Conservation (phyloP, 805 yeast genomes). For the Candida boleticola region DNA sequence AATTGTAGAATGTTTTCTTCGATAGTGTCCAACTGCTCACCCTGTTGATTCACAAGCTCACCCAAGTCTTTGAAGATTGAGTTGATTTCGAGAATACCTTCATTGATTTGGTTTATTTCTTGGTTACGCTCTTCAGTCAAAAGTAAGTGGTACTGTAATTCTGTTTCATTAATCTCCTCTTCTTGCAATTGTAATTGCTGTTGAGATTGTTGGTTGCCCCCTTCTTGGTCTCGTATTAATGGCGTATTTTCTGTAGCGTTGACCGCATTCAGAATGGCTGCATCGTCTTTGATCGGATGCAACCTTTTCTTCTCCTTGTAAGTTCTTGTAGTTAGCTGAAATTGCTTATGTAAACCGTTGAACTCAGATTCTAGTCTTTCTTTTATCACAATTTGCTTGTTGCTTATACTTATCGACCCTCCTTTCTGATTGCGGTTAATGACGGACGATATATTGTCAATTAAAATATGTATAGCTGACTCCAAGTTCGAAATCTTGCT, state of each 20-base stretch:
- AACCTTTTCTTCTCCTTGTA: constrained; percentile 49
- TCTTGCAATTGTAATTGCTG: constrained; percentile 28
- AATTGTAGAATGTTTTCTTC: constrained; percentile 73
- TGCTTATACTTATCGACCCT: constrained; percentile 21
- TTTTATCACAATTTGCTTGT: constrained; percentile 42
- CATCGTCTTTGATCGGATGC: constrained; percentile 19
- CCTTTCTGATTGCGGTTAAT: constrained; percentile 27
- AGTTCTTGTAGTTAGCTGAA: constrained; percentile 41
- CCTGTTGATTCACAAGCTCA: constrained; percentile 77
- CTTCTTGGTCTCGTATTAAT: constrained; percentile 26
- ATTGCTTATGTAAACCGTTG: constrained; percentile 45
- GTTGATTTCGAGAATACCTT: constrained; percentile 82
- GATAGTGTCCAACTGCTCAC: constrained; percentile 76
- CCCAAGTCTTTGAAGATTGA: constrained; percentile 82
- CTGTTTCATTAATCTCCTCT: constrained; percentile 46
- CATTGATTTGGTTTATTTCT: constrained; percentile 69
- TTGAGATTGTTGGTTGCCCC: constrained; percentile 19
- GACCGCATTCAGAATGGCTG: constrained; percentile 14
- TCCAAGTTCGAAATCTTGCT: constrained; percentile 31
- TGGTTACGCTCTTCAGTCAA: constrained; percentile 70
- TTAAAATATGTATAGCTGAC: constrained; percentile 28
- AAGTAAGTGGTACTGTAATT: constrained; percentile 60
- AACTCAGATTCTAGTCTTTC: constrained; percentile 59
- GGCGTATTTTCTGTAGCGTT: constrained; percentile 37
- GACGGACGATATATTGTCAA: constrained; percentile 23